These are phyloP conservation scores for Moesziomyces antarcticus DNA, from an alignment of 1,284 basidiomycete species.

Conservation along the genomic window DNA sequence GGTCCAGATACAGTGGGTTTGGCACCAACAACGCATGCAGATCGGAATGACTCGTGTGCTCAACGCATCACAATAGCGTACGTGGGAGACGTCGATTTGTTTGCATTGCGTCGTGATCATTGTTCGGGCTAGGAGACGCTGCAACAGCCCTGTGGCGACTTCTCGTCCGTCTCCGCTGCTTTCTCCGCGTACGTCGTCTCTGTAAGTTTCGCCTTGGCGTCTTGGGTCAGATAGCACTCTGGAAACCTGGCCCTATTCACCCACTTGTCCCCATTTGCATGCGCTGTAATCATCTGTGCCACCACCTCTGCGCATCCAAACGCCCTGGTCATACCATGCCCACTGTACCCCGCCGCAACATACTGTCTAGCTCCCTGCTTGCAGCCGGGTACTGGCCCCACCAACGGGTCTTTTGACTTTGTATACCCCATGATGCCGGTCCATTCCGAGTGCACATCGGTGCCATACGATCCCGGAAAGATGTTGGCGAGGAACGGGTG, in stretches of 20 bases:
- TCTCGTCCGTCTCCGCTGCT: neutral
- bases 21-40: too few relatives aligned
- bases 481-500: conserved; percentile 13
- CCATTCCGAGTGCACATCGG: conserved; percentile 73
- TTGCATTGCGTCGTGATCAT: too few relatives aligned
- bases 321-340: conserved; percentile 83
- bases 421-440: conserved; percentile 87
- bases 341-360: conserved; percentile 79
- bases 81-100: too few relatives aligned
- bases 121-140: neutral
- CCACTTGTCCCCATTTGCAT: conserved; percentile 72
- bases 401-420: conserved; percentile 75
- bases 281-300: conserved; percentile 75
- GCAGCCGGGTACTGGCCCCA: conserved; percentile 63
- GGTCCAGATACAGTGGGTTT: too few relatives aligned
- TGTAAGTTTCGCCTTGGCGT: neutral
- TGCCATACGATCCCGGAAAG: conserved; percentile 72
- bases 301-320: conserved; percentile 75
- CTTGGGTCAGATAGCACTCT: conserved; percentile 27
- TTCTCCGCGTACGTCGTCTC: neutral
- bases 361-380: conserved; percentile 72
- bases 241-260: conserved; percentile 72
- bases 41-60: too few relatives aligned
- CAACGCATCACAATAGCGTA: too few relatives aligned
- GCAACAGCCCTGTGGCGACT: neutral